Conservation (phyloP, 2,329 filamentous ascomycete genomes). For the Alternaria gaisen region DNA sequence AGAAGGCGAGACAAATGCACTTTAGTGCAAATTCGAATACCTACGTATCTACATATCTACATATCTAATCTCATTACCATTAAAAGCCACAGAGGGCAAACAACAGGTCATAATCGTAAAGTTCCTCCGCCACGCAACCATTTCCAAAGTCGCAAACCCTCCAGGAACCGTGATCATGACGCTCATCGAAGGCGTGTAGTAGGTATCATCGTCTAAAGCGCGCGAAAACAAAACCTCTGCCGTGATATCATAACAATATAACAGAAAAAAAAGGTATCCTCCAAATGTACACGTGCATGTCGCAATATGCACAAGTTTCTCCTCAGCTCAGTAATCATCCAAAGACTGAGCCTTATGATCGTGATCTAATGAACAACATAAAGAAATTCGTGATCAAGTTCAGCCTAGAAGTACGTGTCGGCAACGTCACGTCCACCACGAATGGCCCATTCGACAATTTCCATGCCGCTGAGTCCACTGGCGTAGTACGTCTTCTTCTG, state of each 20-base stretch:
- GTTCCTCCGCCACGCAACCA: neutral
- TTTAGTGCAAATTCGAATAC: neutral
- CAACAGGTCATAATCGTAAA: conserved; percentile 24
- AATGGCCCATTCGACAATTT: conserved; percentile 51
- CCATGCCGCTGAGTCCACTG: conserved; percentile 50
- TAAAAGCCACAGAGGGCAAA: neutral
- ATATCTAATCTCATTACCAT: conserved; percentile 10
- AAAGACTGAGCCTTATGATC: neutral
- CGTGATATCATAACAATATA: neutral
- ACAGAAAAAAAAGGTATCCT: neutral
- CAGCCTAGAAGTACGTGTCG: conserved; percentile 41
- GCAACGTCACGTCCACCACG: conserved; percentile 48
- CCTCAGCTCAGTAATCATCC: neutral
- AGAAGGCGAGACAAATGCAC: neutral
- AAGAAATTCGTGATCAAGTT: neutral
- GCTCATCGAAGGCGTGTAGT: conserved; percentile 36
- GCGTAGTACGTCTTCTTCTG: conserved; percentile 50
- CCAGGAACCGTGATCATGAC: conserved; percentile 33
- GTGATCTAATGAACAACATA: conserved; percentile 1
- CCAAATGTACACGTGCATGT: neutral
- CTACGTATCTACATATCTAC: conserved; percentile 1
- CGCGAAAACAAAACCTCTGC: conserved; percentile 21
- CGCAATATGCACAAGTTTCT: neutral
- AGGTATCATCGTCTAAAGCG: conserved; percentile 8
- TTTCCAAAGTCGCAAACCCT: neutral